Base-by-base conservation (phyloP, 2,329 filamentous ascomycete genomes). In the Colletotrichum sp. region DNA sequence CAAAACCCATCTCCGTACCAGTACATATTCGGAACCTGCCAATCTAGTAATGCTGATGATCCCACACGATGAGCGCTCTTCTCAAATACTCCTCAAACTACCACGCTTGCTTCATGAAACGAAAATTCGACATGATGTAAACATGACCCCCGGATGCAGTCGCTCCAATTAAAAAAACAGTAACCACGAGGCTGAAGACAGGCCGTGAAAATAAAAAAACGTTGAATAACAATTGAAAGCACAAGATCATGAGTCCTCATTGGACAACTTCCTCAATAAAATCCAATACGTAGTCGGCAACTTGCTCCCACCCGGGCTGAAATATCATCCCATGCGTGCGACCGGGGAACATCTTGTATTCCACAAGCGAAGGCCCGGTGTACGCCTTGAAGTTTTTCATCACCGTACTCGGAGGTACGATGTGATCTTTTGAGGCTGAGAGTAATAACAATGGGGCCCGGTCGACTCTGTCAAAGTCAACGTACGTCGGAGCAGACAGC, bases 251-350 rank as follows among this genome's bases (percentile, higher is more conserved):
- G 21, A 1, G 0, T 28, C 15, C 4, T 59, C 55, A 59, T 15
- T 72, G 24, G 1, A 12, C 13, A 2, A 74, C 30, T 21, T 63
- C 75, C 3, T 77, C 52, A 2, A 73, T 60, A 6, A 77, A 78
- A 4, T 66, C 65, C 2, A 77, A 57, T 1, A 48, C 76, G 16
- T 73, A 77, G 4, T 68, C 70, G 2, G 72, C 75, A 15, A 78
- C 69, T 6, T 76, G 67, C 21, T 78, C 72, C 77, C 79, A 80
- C 0, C 79, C 79, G 0, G 60, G 36, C 57, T 80, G 79, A 18
- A 79, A 79, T 7, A 80, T 64, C 61, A 79, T 78, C 1, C 78
- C 79, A 48, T 80, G 79, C 12, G 77, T 77, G 10, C 72, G 52
- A 1, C 78, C 78, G 12, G 78, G 71, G 18, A 80, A 79, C 28